Conservation (phyloP, 352 stramenopile species). For the Pythium volutum region DNA sequence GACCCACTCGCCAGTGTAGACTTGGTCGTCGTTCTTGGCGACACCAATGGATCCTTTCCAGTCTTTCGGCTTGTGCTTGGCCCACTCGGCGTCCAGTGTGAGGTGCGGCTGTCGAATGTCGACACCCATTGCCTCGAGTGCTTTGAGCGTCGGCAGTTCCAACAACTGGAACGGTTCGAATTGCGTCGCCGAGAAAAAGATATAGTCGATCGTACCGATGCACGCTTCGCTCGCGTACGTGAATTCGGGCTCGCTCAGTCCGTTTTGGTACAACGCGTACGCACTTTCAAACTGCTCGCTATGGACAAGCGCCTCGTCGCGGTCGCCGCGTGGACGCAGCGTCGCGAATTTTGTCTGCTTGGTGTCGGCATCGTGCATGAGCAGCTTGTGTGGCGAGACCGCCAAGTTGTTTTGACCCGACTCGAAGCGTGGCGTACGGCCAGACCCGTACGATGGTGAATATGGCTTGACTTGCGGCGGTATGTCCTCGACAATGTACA, state of each 20-base stretch:
- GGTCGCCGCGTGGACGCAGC: conserved; percentile 34
- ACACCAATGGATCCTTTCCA: conserved; percentile 25
- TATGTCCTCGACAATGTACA: conserved; percentile 37
- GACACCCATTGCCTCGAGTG: conserved; percentile 39
- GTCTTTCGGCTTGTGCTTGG: conserved; percentile 35
- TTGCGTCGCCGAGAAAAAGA: conserved; percentile 67
- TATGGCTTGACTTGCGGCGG: conserved; percentile 53
- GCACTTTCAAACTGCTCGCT: conserved; percentile 68
- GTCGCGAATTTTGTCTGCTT: conserved; percentile 34
- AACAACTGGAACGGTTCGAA: conserved; percentile 59
- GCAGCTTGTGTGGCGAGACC: conserved; percentile 37
- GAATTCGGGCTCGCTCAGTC: conserved; percentile 59
- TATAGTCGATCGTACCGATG: conserved; percentile 79
- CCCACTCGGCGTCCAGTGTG: conserved; percentile 36
- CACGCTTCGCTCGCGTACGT: conserved; percentile 62
- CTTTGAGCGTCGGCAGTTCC: conserved; percentile 41
- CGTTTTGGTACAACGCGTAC: conserved; percentile 54
- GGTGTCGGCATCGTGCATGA: conserved; percentile 20
- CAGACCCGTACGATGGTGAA: conserved; percentile 47
- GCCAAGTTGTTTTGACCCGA: conserved; percentile 32
- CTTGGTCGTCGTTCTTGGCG: conserved; percentile 26
- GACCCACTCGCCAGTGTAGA: conserved; percentile 56
- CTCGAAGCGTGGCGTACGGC: conserved; percentile 64
- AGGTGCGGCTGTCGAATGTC: conserved; percentile 28
- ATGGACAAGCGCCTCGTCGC: conserved; percentile 53